Conservation (phyloP, 2,329 filamentous ascomycete genomes). For the Trichocomaceae sp. region DNA sequence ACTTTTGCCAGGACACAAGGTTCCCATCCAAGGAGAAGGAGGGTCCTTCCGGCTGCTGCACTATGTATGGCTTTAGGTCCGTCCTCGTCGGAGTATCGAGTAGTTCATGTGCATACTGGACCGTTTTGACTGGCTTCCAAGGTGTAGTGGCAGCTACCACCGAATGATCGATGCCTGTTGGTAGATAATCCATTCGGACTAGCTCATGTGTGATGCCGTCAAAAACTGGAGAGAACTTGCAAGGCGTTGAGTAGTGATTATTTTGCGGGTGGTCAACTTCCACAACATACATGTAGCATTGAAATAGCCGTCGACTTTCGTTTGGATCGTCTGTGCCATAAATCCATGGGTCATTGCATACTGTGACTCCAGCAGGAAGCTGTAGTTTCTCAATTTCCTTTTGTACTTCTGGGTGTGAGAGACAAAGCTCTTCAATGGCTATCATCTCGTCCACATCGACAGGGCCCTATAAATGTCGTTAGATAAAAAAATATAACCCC, state of each 20-base stretch:
- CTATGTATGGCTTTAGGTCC: conserved; percentile 61
- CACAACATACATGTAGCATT: conserved; percentile 38
- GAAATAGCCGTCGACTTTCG: conserved; percentile 33
- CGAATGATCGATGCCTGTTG: conserved; percentile 58
- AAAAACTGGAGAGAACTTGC: conserved; percentile 41
- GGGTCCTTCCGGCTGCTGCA: conserved; percentile 61
- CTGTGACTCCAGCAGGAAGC: conserved; percentile 50
- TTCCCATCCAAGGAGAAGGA: conserved; percentile 54
- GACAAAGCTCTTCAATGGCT: conserved; percentile 51
- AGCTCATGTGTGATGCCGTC: conserved; percentile 57
- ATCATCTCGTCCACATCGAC: conserved; percentile 55
- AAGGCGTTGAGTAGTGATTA: conserved; percentile 32
- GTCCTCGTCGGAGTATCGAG: conserved; percentile 35
- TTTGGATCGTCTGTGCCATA: conserved; percentile 48
- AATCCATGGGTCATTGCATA: conserved; percentile 62
- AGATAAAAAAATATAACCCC: background rate
- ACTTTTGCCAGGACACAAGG: conserved; percentile 56
- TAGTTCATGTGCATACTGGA: conserved; percentile 50
- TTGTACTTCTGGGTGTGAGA: conserved; percentile 51
- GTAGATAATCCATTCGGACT: conserved; percentile 62
- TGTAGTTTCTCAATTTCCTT: conserved; percentile 55
- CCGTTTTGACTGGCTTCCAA: conserved; percentile 49
- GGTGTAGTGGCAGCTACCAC: conserved; percentile 47
- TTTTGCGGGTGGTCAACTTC: conserved; percentile 30
- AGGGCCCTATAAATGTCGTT: conserved; percentile 43